phyloP scores from a whole-genome alignment of 768 basidiomycete species.

The Russula foetens region DNA sequence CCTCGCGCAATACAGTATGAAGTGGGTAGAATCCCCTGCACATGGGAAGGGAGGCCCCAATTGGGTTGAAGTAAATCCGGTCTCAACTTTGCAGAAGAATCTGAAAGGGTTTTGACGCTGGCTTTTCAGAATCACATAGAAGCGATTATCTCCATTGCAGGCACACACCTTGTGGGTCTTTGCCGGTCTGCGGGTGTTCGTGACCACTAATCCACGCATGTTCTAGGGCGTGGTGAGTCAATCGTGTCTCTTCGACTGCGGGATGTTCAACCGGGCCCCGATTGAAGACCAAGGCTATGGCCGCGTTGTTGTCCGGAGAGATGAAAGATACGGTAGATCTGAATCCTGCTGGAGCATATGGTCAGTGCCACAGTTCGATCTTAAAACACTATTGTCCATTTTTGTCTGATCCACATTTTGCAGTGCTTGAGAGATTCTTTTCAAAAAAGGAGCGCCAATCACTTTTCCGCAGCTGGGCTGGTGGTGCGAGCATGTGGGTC shows the following conservation, averaged over 20 bases:
- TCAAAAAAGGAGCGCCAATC: constrained; percentile 81
- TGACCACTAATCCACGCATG: neutral
- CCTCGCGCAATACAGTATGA: constrained; percentile 47
- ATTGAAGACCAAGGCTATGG: constrained; percentile 83
- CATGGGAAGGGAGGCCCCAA: constrained; percentile 74
- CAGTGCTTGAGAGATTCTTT: constrained; percentile 84
- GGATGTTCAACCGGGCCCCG: neutral
- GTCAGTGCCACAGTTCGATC: constrained; percentile 27
- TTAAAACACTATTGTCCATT: neutral
- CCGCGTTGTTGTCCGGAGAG: constrained; percentile 91
- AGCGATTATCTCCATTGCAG: constrained; percentile 75
- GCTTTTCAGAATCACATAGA: constrained; percentile 69
- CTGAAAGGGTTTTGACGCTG: neutral
- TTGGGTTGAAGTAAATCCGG: constrained; percentile 77
- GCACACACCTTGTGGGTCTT: constrained; percentile 67
- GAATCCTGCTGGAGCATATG: constrained; percentile 73
- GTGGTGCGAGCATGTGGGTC: constrained; percentile 89
- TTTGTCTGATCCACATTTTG: neutral
- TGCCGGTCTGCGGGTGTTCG: neutral
- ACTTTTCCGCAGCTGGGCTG: constrained; percentile 92
- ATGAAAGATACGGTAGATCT: constrained; percentile 91
- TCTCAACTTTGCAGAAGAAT: neutral
- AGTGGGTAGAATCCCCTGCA: constrained; percentile 90
- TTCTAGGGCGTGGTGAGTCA: constrained; percentile 62
- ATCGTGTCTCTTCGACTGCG: neutral